Conservation (phyloP, 2,329 filamentous ascomycete species). For the Aspergillus sp. region DNA sequence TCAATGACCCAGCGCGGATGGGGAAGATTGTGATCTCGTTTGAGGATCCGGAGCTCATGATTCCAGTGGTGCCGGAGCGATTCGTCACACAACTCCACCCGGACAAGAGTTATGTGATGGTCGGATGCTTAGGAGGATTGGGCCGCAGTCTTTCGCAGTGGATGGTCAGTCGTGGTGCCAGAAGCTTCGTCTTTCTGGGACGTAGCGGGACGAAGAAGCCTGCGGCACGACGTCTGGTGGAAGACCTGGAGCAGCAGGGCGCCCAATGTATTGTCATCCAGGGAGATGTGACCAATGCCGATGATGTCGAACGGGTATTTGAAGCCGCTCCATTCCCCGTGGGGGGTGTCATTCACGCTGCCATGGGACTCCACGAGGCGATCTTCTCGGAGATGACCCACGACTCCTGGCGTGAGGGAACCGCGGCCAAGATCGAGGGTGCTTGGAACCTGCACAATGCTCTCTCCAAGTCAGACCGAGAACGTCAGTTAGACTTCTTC, state of each 20-base stretch:
- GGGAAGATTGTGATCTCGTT: slow-evolving; percentile 8
- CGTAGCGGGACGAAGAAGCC: slow-evolving; percentile 36
- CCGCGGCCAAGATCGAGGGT: slow-evolving; percentile 54
- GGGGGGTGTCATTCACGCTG: slow-evolving; percentile 21
- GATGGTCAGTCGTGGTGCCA: slow-evolving; percentile 17
- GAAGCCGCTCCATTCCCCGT: slow-evolving; percentile 3
- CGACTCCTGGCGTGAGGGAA: slow-evolving; percentile 47
- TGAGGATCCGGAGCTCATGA: background rate
- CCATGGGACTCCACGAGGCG: slow-evolving; percentile 41
- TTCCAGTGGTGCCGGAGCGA: slow-evolving; percentile 1
- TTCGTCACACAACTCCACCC: background rate
- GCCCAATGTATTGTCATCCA: slow-evolving; percentile 5
- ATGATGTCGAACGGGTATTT: slow-evolving; percentile 4
- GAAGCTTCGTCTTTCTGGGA: slow-evolving; percentile 49
- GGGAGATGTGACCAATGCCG: slow-evolving; percentile 6
- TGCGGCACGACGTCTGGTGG: slow-evolving; percentile 3
- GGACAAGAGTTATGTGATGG: slow-evolving; percentile 55
- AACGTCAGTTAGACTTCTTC: slow-evolving; percentile 33
- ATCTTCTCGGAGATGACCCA: slow-evolving; percentile 55
- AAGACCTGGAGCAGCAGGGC: slow-evolving; percentile 1
- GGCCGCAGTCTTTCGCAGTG: slow-evolving; percentile 45
- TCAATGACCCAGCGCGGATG: slow-evolving; percentile 1
- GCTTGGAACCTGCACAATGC: slow-evolving; percentile 52
- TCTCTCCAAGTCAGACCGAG: slow-evolving; percentile 22
- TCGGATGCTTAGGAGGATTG: slow-evolving; percentile 58